Base-by-base conservation (phyloP, 371 early-diverging fungal genomes). In the Parasitella parasitica region DNA sequence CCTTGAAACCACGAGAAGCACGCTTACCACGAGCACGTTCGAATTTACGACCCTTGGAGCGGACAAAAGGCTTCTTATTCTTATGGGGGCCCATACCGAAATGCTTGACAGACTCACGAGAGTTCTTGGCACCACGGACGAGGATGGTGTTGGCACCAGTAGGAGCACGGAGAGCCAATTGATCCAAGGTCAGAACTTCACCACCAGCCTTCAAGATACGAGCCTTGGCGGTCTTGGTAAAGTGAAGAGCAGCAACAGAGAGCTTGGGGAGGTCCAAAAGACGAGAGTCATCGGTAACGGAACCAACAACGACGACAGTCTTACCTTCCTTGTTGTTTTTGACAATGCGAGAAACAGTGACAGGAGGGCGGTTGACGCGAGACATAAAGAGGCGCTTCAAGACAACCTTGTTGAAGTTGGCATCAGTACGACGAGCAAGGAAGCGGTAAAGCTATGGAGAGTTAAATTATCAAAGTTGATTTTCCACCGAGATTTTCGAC, bases 21-120 rank as follows among this genome's bases (percentile, higher is more conserved):
- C 99, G 92, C 81, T 97, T 94, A 89, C 97, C 98, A 94, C 99
- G 96, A 76, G 98, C 98, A 63, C 87, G 84, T 86, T 97, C 98
- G 85, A 97, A 97, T 93, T 98, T 98, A 87, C 99, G 93, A 64
- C 99, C 99, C 94, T 97, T 97, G 85, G 93, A 91, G 76, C 94
- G 93, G 77, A 97, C 93, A 77, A 92, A 97, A 73, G 99, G 99
- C 91, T 83, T 85, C 78, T 77, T 78, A 72, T 86, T 75, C 84
- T 89, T 87, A 72, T 89, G 86, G 76, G 96, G 94, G 52, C 83
- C 86, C 71, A 82, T 70, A 59, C 82, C 83, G 59, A 85, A 87
- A 90, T 97, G 98, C 91, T 97, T 94, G 78, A 92, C 91, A 75
- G 96, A 94, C 86, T 96, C 95, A 70, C 98, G 93, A 72, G 93